Evolutionary conservation across 1,284 basidiomycete genomes (phyloP), one percentile per base, ranked within the genome.

Genomic region (Earliella scabrosa): DNA sequence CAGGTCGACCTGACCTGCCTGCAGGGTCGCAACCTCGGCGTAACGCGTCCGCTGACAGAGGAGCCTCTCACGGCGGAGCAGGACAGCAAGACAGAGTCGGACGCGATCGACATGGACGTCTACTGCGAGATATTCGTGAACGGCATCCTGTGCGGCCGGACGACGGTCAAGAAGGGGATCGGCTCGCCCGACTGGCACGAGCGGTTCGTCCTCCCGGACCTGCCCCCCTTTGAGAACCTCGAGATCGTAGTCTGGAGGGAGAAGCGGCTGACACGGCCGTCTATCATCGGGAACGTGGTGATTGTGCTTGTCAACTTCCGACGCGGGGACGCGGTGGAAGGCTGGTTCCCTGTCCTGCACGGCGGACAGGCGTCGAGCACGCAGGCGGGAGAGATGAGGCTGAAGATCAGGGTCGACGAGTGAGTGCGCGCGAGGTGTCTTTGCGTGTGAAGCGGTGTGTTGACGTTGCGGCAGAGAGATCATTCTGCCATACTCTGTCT

Each of bases 311-410:
- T 75, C 7, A 88, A 89, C 65, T 90, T 93, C 64, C 81, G 86
- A 18, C 78, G 90, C 32, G 84, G 87, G 16, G 88, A 92, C 62
- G 69, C 74, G 8, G 78, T 91, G 13, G 92, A 94, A 65, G 91
- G 90, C 9, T 93, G 90, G 90, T 93, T 87, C 71, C 88, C 90
- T n/a, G 82, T 92, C 16, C 72, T 89, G 51, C 77, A 82, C 43
- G 71, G 75, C 75, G 46, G 71, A 2, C 69, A 77, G 35, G 74
- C 77, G 23, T 77, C 76, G 31, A 80, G 84, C 60, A 68, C 82
- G 40, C 87, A 88, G 66, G 79, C 85, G 5, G 92, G 92, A 31
- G 90, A 93, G 61, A 72, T 94, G 48, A 81, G 85, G 49, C 71
- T 94, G 66, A 87, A 85, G 63, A 71, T 93, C 47, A 77, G 80